These are phyloP conservation scores for Microbotryum lychnidis-dioicae DNA, from an alignment of 1,284 basidiomycete genomes.

Conservation along the genomic window DNA sequence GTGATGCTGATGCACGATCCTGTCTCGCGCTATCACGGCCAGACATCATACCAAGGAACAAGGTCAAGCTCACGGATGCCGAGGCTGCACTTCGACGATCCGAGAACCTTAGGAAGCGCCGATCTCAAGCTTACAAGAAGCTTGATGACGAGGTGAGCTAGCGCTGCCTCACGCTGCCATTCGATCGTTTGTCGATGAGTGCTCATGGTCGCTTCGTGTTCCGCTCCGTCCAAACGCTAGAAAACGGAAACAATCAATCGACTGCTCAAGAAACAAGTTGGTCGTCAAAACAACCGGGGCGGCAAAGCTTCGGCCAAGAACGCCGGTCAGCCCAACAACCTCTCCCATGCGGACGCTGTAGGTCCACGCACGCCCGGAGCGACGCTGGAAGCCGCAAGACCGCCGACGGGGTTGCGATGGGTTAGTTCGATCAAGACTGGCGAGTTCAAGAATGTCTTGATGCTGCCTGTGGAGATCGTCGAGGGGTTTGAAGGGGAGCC, in stretches of 20 bases:
- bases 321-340: conserved; percentile 13
- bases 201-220: background rate
- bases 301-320: background rate
- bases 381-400: background rate
- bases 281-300: conserved; percentile 5
- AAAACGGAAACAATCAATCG: conserved; percentile 33
- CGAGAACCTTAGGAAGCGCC: conserved; percentile 24
- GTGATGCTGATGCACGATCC: no score
- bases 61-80: conserved; percentile 11
- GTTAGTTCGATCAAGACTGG: conserved; percentile 9
- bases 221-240: background rate
- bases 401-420: conserved; percentile 19
- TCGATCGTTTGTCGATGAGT: background rate
- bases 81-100: conserved; percentile 18
- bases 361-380: background rate
- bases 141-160: conserved; percentile 27
- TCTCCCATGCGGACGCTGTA: conserved; percentile 5
- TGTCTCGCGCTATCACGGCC: background rate
- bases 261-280: conserved; percentile 30
- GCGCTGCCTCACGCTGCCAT: background rate
- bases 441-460: background rate
- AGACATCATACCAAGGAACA: conserved; percentile 2
- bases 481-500: no score
- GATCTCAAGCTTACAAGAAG: conserved; percentile 27
- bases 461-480: no score